Percentiles rank a stretch among this genome's conserved stretches.
Conservation (phyloP, 352 stramenopile species). For the Phytophthora europaea region DNA sequence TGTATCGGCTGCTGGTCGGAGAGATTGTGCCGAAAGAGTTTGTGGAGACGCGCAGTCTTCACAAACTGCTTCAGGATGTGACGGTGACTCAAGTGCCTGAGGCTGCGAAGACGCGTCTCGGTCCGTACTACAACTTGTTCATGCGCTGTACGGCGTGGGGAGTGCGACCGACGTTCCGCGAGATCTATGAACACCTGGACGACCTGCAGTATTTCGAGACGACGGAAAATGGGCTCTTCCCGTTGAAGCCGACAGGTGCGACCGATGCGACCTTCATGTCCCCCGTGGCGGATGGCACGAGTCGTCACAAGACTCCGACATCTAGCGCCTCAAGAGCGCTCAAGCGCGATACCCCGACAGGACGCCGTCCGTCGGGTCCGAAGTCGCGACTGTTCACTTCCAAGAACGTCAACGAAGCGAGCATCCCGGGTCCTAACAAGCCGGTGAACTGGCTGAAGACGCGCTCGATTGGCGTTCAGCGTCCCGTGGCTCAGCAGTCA, state of each 20-base stretch:
- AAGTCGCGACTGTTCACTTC: conserved; percentile 52
- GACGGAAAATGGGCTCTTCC: conserved; percentile 81
- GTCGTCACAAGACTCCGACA: conserved; percentile 42
- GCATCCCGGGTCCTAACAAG: conserved; percentile 43
- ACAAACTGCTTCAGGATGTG: conserved; percentile 81
- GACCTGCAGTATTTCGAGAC: conserved; percentile 85
- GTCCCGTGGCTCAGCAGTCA: conserved; percentile 31
- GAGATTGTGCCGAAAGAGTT: conserved; percentile 81
- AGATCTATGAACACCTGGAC: conserved; percentile 85
- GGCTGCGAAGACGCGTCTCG: conserved; percentile 59
- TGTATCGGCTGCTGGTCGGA: conserved; percentile 82
- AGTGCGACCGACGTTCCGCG: conserved; percentile 80
- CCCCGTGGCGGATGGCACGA: conserved; percentile 47
- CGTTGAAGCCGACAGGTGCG: conserved; percentile 65
- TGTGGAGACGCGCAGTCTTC: conserved; percentile 77
- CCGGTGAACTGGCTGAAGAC: conserved; percentile 87
- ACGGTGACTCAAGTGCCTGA: conserved; percentile 75
- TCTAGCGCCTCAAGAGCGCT: conserved; percentile 64
- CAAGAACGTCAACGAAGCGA: conserved; percentile 58
- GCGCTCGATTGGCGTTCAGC: conserved; percentile 55
- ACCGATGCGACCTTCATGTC: conserved; percentile 66
- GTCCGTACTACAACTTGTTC: conserved; percentile 79
- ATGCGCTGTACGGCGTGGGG: conserved; percentile 81
- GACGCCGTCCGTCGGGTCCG: conserved; percentile 34
- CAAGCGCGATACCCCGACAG: conserved; percentile 68